Conservation (phyloP, 2,329 filamentous ascomycete genomes). For the Lachnellula subtilissima region DNA sequence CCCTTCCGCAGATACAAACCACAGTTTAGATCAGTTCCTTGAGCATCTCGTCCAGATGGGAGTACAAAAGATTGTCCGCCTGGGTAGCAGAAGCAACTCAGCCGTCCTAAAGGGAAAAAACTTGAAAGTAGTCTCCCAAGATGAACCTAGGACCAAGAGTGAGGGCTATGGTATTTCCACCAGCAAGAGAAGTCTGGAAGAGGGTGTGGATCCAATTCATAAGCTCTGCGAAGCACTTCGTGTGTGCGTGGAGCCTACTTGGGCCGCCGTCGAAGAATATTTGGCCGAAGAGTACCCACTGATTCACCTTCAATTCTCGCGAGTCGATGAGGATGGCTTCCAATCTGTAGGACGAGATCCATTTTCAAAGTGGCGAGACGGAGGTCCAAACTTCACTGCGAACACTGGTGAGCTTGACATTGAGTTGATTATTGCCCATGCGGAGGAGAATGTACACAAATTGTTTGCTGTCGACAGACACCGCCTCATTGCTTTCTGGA, state of each 20-base stretch:
- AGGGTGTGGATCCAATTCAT: constrained; percentile 1
- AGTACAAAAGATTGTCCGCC: constrained; percentile 44
- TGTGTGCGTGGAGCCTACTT: constrained; percentile 3
- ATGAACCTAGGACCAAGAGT: constrained; percentile 11
- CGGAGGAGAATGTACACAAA: background rate
- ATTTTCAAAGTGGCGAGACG: constrained; percentile 14
- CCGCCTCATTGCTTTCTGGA: constrained; percentile 13
- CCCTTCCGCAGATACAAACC: constrained; percentile 26
- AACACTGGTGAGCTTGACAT: background rate
- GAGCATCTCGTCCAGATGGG: constrained; percentile 43
- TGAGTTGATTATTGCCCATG: background rate
- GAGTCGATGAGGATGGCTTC: constrained; percentile 17
- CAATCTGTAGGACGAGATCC: constrained; percentile 12
- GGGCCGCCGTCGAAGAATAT: constrained; percentile 9
- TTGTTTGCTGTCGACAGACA: constrained; percentile 1
- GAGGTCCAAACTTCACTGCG: background rate
- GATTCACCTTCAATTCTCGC: constrained; percentile 17
- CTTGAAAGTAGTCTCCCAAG: constrained; percentile 17
- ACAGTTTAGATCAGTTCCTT: constrained; percentile 38
- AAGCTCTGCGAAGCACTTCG: background rate
- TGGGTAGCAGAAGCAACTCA: constrained; percentile 35
- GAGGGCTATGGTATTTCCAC: constrained; percentile 13
- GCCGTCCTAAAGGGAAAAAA: constrained; percentile 19
- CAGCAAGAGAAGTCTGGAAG: constrained; percentile 10
- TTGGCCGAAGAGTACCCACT: constrained; percentile 9